Percentiles rank a stretch among this genome's conserved stretches.
Conservation (phyloP, 768 basidiomycete genomes). For the Macrolepiota albuminosa region DNA sequence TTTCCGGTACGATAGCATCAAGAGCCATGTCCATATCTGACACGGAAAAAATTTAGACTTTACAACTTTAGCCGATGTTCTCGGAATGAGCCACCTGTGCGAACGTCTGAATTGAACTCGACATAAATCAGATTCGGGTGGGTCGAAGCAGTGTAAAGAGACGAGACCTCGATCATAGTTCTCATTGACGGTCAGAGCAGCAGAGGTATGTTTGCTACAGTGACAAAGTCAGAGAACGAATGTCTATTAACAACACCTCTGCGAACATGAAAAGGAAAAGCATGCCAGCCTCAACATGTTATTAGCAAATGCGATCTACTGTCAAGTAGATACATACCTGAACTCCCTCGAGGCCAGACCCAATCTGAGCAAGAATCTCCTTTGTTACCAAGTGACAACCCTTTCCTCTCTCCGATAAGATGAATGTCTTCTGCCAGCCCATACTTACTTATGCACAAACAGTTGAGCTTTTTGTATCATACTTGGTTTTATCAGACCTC, state of each 20-base stretch:
- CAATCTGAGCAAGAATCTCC: constrained; percentile 63
- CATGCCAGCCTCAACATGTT: constrained; percentile 64
- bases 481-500: no score
- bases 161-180: constrained; percentile 73
- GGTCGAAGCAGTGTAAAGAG: constrained; percentile 33
- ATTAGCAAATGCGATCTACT: background rate
- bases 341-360: constrained; percentile 61
- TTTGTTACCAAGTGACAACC: constrained; percentile 86
- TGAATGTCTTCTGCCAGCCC: constrained; percentile 91
- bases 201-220: constrained; percentile 62
- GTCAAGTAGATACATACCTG: constrained; percentile 36
- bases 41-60: background rate
- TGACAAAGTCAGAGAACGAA: background rate
- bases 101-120: constrained; percentile 23
- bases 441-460: constrained; percentile 31
- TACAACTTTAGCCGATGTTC: background rate
- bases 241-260: background rate
- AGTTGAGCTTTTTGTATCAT: background rate
- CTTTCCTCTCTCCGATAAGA: constrained; percentile 44
- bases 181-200: constrained; percentile 82
- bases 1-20: constrained; percentile 84
- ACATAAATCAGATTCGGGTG: background rate
- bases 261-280: constrained; percentile 83
- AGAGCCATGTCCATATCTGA: constrained; percentile 94
- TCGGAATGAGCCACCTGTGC: constrained; percentile 22